Conservation (phyloP, 78 protist species). For the Creolimax fragrantissima region DNA sequence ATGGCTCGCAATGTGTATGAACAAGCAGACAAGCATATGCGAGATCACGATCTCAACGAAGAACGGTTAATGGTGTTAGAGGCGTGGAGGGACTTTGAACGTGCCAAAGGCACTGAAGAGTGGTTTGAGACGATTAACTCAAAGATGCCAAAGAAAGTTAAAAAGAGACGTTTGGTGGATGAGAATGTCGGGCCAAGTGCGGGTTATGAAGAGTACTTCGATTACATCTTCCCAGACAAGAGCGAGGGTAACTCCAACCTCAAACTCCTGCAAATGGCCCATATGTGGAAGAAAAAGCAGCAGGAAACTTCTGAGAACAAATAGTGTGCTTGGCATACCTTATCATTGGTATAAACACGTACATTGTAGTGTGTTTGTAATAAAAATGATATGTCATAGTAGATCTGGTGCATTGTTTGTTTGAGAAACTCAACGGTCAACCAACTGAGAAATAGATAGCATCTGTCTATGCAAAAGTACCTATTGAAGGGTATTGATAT, state of each 20-base stretch:
- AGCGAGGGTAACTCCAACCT: constrained; percentile 41
- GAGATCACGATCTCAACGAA: constrained; percentile 38
- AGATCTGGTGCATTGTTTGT: no score
- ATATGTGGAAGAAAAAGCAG: constrained; percentile 56
- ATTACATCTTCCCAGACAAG: constrained; percentile 77
- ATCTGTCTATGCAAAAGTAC: no score
- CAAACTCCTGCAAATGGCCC: constrained; percentile 78
- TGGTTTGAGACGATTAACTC: background rate
- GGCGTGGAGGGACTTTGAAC: constrained; percentile 42
- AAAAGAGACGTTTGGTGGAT: constrained; percentile 43
- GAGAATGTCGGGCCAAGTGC: constrained; percentile 51
- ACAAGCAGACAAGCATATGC: constrained; percentile 39
- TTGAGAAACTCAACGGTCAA: no score
- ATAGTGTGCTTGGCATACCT: no score
- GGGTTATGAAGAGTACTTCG: constrained; percentile 78
- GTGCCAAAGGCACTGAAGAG: constrained; percentile 38
- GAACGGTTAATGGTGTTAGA: constrained; percentile 41
- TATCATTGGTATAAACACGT: no score
- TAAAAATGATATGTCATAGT: no score
- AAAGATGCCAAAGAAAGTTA: constrained; percentile 52
- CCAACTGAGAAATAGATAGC: no score
- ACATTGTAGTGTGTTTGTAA: no score
- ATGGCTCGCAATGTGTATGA: constrained; percentile 26
- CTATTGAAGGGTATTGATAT: no score
- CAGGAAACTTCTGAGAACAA: no score